Conservation (phyloP, 306 rosid species). For the Gleditsia sinensis region DNA sequence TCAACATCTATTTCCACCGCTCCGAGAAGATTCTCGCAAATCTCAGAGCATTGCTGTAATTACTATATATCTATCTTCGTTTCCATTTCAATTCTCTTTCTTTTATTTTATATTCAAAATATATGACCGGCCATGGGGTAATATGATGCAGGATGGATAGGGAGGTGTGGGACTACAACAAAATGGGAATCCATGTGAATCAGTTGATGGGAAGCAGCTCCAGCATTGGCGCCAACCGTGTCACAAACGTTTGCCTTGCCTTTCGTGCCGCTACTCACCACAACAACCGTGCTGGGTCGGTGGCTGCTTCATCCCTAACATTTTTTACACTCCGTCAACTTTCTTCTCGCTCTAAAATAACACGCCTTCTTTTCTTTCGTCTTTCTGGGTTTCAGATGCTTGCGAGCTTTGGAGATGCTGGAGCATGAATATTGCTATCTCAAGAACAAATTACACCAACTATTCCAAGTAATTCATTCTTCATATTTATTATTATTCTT, state of each 20-base stretch:
- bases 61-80: background rate
- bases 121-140: too few relatives aligned
- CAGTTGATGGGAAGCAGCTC: constrained; percentile 96
- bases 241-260: constrained; percentile 83
- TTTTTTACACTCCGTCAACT: too few relatives aligned
- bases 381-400: constrained; percentile 56
- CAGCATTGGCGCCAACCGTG: constrained; percentile 93
- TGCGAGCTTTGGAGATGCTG: constrained; percentile 85
- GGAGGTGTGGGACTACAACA: constrained; percentile 73
- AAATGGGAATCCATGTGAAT: constrained; percentile 88
- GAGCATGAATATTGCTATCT: constrained; percentile 95
- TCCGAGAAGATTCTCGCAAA: constrained; percentile 85
- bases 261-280: constrained; percentile 88
- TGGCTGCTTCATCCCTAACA: too few relatives aligned
- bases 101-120: too few relatives aligned
- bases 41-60: constrained; percentile 76
- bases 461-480: constrained; percentile 84
- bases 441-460: constrained; percentile 86
- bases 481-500: too few relatives aligned
- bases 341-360: too few relatives aligned
- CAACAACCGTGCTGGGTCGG: constrained; percentile 78
- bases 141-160: constrained; percentile 57
- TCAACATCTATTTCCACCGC: constrained; percentile 88
- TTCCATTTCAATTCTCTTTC: background rate
- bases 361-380: too few relatives aligned